Conservation (phyloP, 1,284 basidiomycete genomes). For the Stereum hirsutum region DNA sequence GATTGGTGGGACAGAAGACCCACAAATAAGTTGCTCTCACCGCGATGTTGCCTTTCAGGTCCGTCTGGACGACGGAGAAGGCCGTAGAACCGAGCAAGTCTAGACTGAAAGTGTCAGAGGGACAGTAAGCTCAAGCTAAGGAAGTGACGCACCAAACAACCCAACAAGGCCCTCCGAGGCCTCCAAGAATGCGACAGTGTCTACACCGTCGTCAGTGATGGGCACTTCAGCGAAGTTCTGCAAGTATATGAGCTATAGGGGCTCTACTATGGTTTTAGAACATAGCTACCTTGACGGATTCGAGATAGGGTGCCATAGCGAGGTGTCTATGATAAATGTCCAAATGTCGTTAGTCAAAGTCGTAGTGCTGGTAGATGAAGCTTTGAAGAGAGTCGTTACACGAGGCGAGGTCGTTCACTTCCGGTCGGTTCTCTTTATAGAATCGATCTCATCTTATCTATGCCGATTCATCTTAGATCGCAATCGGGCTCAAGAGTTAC, state of each 20-base stretch:
- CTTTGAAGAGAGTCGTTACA: too few relatives aligned
- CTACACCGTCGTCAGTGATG: slow-evolving; percentile 79
- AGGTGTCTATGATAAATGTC: slow-evolving; percentile 8
- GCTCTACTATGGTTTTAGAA: not conserved
- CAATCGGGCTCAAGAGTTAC: too few relatives aligned
- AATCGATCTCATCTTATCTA: slow-evolving; percentile 7
- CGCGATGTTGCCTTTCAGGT: slow-evolving; percentile 89
- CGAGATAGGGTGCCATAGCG: slow-evolving; percentile 89
- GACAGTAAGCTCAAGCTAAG: too few relatives aligned
- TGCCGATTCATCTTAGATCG: too few relatives aligned
- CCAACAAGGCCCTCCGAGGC: slow-evolving; percentile 86
- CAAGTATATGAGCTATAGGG: too few relatives aligned
- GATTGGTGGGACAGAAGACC: not conserved
- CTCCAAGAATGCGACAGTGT: slow-evolving; percentile 84
- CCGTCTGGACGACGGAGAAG: slow-evolving; percentile 79
- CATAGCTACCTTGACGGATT: slow-evolving; percentile 64
- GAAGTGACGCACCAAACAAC: slow-evolving; percentile 63
- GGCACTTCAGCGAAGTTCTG: slow-evolving; percentile 90
- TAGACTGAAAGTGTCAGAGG: slow-evolving; percentile 19
- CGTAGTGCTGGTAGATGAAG: too few relatives aligned
- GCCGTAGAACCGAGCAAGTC: slow-evolving; percentile 87
- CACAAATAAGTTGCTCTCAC: slow-evolving; percentile 35
- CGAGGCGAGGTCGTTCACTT: too few relatives aligned
- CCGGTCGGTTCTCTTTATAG: too few relatives aligned
- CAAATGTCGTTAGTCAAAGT: slow-evolving; percentile 2